Conservation (phyloP, 2,329 filamentous ascomycete genomes). For the Sporothrix dimorphospora region DNA sequence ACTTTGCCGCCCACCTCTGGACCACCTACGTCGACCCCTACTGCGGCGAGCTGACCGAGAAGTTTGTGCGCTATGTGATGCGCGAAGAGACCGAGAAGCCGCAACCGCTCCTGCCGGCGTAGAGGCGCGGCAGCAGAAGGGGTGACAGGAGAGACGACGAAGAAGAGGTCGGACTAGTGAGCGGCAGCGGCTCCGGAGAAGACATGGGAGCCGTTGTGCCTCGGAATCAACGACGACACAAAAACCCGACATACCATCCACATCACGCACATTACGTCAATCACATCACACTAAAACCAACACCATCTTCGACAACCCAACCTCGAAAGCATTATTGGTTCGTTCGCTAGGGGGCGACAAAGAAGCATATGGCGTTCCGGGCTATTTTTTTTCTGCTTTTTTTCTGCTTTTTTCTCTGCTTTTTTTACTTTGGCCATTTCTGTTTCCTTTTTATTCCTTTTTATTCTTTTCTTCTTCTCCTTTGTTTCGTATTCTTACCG, state of each 20-base stretch:
- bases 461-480: neutral
- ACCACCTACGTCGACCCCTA: constrained; percentile 58
- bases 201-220: too few species aligned
- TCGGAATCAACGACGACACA: neutral
- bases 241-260: neutral
- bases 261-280: neutral
- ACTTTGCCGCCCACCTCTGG: constrained; percentile 54
- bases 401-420: too few species aligned
- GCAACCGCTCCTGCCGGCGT: constrained; percentile 24
- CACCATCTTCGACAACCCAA: neutral
- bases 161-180: neutral
- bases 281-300: neutral
- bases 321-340: neutral
- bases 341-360: neutral
- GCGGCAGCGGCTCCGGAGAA: too few species aligned
- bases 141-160: neutral
- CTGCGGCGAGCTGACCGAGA: constrained; percentile 51
- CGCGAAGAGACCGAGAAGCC: constrained; percentile 35
- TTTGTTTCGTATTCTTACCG: neutral
- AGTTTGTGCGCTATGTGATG: constrained; percentile 36
- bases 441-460: neutral
- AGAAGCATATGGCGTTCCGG: constrained; percentile 28
- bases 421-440: neutral
- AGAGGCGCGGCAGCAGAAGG: neutral
- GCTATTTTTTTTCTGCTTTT: neutral